Evolutionary conservation across 108 stramenopile genomes (phyloP).

Genomic region (Nannochloropsis salina): DNA sequence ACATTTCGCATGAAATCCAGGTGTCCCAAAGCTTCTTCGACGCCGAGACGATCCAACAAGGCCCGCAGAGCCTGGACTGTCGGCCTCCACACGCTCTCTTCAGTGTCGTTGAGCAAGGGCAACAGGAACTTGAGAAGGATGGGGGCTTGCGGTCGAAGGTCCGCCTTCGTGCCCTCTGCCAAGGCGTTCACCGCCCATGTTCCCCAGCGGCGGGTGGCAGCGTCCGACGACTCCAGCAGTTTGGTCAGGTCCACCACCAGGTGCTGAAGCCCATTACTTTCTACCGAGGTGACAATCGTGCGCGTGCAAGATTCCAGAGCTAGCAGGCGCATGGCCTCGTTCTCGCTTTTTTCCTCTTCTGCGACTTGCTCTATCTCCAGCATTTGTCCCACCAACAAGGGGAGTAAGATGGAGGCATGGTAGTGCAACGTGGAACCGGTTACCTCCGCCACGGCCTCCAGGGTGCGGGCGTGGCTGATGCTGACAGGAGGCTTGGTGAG

Average conservation of each 20-base stretch:
- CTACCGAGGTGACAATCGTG: slow-evolving; percentile 30
- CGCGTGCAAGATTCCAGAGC: slow-evolving; percentile 27
- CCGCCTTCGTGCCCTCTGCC: background rate
- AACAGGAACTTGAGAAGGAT: slow-evolving; percentile 43
- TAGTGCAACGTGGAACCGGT: slow-evolving; percentile 72
- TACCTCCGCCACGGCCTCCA: slow-evolving; percentile 76
- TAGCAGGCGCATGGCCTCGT: slow-evolving; percentile 21
- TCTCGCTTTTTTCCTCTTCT: background rate
- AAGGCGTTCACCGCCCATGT: background rate
- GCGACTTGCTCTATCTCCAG: background rate
- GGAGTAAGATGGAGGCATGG: slow-evolving; percentile 58
- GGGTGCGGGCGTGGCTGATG: slow-evolving; percentile 70
- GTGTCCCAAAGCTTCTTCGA: slow-evolving; percentile 81
- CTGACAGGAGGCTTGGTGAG: slow-evolving; percentile 73
- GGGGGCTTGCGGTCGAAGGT: background rate
- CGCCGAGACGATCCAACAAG: slow-evolving; percentile 69
- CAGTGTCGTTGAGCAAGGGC: slow-evolving; percentile 72
- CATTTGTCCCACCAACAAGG: slow-evolving; percentile 50
- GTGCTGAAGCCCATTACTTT: background rate
- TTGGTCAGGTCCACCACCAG: background rate
- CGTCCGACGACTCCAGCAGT: background rate
- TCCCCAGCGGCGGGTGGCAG: background rate
- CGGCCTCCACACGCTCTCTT: slow-evolving; percentile 60
- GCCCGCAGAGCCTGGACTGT: slow-evolving; percentile 60
- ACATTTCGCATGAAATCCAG: slow-evolving; percentile 79